These are phyloP conservation scores for Skeletonema marinoi DNA, from an alignment of 108 stramenopile species.

Conservation along the genomic window DNA sequence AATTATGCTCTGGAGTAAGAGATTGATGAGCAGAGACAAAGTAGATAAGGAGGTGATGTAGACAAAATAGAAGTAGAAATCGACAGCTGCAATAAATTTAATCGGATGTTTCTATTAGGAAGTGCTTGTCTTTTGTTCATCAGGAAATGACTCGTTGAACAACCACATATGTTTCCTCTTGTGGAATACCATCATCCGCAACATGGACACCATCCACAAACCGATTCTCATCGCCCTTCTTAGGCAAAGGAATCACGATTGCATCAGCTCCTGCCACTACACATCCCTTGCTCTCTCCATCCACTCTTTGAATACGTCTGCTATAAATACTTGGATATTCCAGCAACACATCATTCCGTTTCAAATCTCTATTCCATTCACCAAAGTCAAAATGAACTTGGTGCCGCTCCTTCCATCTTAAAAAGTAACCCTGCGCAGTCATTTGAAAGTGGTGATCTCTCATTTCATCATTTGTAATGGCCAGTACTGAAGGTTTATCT, in stretches of 20 bases:
- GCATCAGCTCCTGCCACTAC: constrained; percentile 38
- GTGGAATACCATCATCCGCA: constrained; percentile 69
- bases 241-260: constrained; percentile 76
- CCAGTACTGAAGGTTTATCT: constrained; percentile 55
- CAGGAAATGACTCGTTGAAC: constrained; percentile 17
- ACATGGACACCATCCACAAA: constrained; percentile 83
- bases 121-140: not conserved
- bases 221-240: constrained; percentile 84
- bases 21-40: not conserved
- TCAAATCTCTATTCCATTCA: constrained; percentile 29
- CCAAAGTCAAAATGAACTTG: constrained; percentile 87
- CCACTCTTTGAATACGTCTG: constrained; percentile 74
- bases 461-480: constrained; percentile 98
- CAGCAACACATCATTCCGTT: constrained; percentile 40
- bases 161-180: constrained; percentile 77
- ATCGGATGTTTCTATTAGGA: not conserved
- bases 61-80: not conserved
- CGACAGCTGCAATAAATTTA: not conserved
- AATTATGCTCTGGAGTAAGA: not conserved
- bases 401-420: constrained; percentile 97
- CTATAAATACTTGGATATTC: constrained; percentile 75
- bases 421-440: constrained; percentile 85
- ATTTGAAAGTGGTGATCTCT: constrained; percentile 98
- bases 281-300: not conserved
- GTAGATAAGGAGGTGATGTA: not conserved